Conservation (phyloP, 2,329 filamentous ascomycete species). For the Phoma sp. region DNA sequence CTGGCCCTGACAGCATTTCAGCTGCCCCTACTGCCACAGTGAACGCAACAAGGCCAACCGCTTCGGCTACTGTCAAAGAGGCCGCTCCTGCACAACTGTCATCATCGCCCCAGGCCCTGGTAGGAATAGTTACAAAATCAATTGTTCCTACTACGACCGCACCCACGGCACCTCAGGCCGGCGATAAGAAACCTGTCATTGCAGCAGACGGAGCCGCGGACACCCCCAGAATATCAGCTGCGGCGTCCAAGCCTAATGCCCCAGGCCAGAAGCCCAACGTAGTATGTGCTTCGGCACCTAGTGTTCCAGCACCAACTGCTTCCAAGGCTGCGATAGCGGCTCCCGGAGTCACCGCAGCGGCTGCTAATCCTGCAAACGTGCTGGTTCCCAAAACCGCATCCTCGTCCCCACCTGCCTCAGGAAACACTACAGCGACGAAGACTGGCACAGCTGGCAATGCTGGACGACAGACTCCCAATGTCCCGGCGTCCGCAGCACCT, state of each 20-base stretch:
- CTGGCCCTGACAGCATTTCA: background rate
- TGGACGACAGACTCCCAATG: background rate
- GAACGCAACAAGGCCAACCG: background rate
- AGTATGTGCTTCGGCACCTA: background rate
- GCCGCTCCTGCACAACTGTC: background rate
- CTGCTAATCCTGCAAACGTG: background rate
- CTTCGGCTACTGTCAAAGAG: background rate
- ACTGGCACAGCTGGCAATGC: background rate
- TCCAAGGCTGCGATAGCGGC: background rate
- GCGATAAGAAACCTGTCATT: background rate
- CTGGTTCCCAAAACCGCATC: background rate
- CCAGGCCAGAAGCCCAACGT: background rate
- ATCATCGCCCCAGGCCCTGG: background rate
- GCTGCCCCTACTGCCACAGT: background rate
- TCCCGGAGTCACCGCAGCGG: background rate
- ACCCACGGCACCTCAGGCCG: background rate
- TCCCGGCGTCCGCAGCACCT: background rate
- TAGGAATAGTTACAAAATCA: background rate
- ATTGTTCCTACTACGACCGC: background rate
- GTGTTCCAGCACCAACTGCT: background rate
- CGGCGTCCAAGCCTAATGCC: background rate
- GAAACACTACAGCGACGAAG: background rate
- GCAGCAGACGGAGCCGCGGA: background rate
- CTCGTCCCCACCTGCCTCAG: background rate
- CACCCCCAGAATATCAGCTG: background rate